phyloP scores from a whole-genome alignment of 257 asterid species.

The Rhazya stricta region DNA sequence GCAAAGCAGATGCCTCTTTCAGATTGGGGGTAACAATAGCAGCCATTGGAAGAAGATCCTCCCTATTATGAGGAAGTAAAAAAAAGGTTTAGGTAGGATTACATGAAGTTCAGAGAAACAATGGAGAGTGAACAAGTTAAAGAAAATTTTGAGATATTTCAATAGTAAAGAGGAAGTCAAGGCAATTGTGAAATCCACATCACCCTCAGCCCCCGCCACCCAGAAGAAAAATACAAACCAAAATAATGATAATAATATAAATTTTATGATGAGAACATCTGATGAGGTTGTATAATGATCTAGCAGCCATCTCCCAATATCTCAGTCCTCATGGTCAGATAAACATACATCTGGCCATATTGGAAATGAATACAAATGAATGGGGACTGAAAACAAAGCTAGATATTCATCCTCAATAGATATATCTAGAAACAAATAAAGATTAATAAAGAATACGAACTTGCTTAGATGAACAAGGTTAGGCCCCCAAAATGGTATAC shows the following conservation, averaged over 20 bases:
- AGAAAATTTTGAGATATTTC: slow-evolving; percentile 2
- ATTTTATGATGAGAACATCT: background rate
- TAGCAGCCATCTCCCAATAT: background rate
- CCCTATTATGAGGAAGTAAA: slow-evolving; percentile 40
- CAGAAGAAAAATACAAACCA: too few species aligned
- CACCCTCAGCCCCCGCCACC: background rate
- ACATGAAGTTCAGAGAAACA: slow-evolving; percentile 9
- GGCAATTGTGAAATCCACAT: background rate
- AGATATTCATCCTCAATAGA: background rate
- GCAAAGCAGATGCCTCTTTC: slow-evolving; percentile 80
- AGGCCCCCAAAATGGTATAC: background rate
- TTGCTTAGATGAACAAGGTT: background rate
- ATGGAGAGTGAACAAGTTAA: background rate
- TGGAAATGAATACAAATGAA: background rate
- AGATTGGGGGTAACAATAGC: slow-evolving; percentile 90
- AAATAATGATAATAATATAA: too few species aligned
- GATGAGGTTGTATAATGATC: too few species aligned
- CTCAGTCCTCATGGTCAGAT: background rate
- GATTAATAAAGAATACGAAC: background rate
- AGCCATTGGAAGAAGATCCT: slow-evolving; percentile 86
- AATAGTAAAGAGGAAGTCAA: background rate
- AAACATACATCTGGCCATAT: background rate
- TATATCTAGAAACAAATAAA: background rate
- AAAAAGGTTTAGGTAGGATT: background rate
- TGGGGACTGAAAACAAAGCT: background rate